phyloP scores from a whole-genome alignment of 192 early-diverging fungal genomes.

The Mortierella antarctica region DNA sequence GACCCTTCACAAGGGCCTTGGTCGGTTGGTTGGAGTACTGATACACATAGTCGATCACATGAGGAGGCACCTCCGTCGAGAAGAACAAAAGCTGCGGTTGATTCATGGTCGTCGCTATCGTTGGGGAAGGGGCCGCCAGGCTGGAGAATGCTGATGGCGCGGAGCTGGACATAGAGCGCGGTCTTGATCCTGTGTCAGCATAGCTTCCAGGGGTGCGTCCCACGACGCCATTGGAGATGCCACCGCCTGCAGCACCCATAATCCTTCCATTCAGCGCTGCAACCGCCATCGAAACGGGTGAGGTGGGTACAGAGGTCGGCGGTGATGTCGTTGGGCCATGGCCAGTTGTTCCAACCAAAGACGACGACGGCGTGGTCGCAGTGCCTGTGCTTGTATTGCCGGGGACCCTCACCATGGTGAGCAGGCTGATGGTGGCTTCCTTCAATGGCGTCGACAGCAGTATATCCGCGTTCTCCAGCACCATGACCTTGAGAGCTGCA shows the following conservation, averaged over 20 bases:
- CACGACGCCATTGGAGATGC: background rate
- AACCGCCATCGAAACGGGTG: constrained; percentile 46
- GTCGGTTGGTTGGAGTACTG: constrained; percentile 50
- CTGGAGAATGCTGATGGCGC: background rate
- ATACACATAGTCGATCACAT: constrained; percentile 40
- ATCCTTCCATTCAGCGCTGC: constrained; percentile 41
- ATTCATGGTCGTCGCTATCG: background rate
- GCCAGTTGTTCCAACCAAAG: background rate
- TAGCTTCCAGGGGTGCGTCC: constrained; percentile 14
- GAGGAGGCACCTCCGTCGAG: constrained; percentile 34
- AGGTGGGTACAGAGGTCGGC: constrained; percentile 42
- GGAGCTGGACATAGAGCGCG: constrained; percentile 14
- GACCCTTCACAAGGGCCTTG: constrained; percentile 43
- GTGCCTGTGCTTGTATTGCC: background rate
- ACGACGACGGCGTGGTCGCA: background rate
- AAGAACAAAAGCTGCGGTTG: constrained; percentile 46
- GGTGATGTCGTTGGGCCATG: constrained; percentile 16
- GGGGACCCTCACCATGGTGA: constrained; percentile 42
- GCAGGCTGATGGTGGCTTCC: constrained; percentile 39
- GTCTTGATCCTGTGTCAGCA: constrained; percentile 5
- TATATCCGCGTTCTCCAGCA: constrained; percentile 47
- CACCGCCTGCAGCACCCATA: background rate
- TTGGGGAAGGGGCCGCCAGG: background rate
- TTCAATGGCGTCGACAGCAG: constrained; percentile 33
- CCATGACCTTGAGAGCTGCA: constrained; percentile 39